Evolutionary conservation across 495 filamentous ascomycete species (phyloP), one percentile per base, ranked within the genome.

Genomic region (Tuber microsphaerosporum): DNA sequence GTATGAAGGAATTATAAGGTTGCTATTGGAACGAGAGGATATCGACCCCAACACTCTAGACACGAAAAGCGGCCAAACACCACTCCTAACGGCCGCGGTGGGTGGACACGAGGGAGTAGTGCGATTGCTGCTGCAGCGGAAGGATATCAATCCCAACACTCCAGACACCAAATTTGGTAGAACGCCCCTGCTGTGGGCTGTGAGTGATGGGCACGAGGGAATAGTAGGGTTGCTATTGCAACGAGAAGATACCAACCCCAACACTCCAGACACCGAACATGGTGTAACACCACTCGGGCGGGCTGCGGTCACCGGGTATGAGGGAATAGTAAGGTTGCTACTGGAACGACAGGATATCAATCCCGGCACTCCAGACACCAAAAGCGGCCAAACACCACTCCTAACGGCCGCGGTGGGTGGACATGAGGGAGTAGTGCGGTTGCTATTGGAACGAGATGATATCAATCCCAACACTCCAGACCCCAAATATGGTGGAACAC

Each of bases 111-210:
- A 78, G 71, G 71, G 48, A 22, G 75, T 83, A 31, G 78, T 85
- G 4, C 73, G 80, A 73, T 72, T 77, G 61, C 75, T 85, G 22
- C 76, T 77, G 16, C 0, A n/a, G 7, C 61, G 72, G 16, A 0
- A 39, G 26, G 75, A 75, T 44, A 37, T 77, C 1, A 14, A 75
- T 41, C 56, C 61, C 19, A 65, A 82, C 20, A 37, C 37, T 3
- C 44, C 48, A 51, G 68, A 76, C 31, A 73, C 45, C 17, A 5
- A 22, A 65, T 56, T 34, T 6, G 68, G 76, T 45, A 79, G 80
- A 48, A 85, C 82, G 10, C 83, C 86, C 39, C 80, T 87, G 48
- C 83, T 77, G 19, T 83, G 73, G 78, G 85, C 85, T n/a, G 83
- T 84, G 76, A 72, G 69, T 74, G 75, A n/a, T 37, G 85, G 85